Evolutionary conservation across 192 early-diverging fungal genomes (phyloP).

Genomic region (Coemansia furcata): DNA sequence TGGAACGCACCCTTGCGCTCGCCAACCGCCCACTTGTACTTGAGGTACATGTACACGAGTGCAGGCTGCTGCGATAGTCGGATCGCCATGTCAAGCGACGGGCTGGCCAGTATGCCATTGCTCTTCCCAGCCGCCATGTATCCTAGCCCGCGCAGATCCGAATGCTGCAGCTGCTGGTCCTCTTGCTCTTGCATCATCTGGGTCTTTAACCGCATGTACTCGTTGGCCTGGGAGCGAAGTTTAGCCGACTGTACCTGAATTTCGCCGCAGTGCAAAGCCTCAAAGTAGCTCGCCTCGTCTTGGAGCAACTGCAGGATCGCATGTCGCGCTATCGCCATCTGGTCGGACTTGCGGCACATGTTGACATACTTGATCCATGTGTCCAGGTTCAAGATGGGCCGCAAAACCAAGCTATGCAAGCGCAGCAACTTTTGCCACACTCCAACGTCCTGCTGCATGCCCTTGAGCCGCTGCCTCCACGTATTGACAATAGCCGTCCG

Average conservation of each 20-base stretch:
- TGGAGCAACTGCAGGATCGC: constrained; percentile 70
- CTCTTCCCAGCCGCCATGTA: neutral
- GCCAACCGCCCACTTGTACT: constrained; percentile 50
- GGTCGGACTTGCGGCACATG: constrained; percentile 82
- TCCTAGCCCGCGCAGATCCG: neutral
- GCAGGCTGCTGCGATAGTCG: constrained; percentile 31
- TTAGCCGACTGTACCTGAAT: neutral
- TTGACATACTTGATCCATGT: constrained; percentile 95
- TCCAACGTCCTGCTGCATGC: constrained; percentile 87
- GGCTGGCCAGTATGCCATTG: neutral
- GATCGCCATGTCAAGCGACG: constrained; percentile 14
- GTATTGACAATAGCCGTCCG: constrained; percentile 73
- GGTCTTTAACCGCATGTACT: constrained; percentile 13
- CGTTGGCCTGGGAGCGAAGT: constrained; percentile 4
- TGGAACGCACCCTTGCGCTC: constrained; percentile 56
- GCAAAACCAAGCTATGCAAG: constrained; percentile 79
- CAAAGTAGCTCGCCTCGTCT: constrained; percentile 55
- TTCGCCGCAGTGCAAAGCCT: constrained; percentile 12
- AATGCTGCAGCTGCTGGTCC: constrained; percentile 1
- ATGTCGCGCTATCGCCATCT: constrained; percentile 76
- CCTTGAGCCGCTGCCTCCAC: constrained; percentile 80
- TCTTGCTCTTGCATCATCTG: neutral
- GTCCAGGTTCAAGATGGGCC: constrained; percentile 88
- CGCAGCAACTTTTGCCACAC: constrained; percentile 91
- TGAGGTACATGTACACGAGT: constrained; percentile 81